These are phyloP conservation scores for Saccharomycopsis hybrid DNA, from an alignment of 1,139 yeast genomes.

Conservation along the genomic window DNA sequence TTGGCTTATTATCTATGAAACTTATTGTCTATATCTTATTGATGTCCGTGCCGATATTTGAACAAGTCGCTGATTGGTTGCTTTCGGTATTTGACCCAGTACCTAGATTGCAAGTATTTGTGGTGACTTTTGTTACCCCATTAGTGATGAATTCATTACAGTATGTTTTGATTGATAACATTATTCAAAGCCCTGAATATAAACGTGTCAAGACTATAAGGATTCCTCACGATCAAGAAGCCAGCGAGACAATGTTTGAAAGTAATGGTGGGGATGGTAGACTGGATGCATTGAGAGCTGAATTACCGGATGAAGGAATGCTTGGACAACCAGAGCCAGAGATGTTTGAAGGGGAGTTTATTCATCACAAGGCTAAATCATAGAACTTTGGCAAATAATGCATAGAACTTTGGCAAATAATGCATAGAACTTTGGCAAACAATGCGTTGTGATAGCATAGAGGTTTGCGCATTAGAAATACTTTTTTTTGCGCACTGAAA, in stretches of 20 bases:
- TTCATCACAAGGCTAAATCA: neutral
- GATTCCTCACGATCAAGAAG: constrained; percentile 6
- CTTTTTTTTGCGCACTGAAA: too few relatives aligned
- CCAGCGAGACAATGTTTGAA: constrained; percentile 1
- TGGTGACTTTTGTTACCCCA: constrained; percentile 81
- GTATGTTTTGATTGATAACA: constrained; percentile 78
- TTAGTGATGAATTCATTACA: constrained; percentile 80
- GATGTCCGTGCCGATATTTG: constrained; percentile 50
- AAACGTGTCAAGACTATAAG: constrained; percentile 10
- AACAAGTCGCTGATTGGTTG: constrained; percentile 49
- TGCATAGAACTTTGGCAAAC: neutral
- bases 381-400: neutral
- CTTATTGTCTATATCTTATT: constrained; percentile 46
- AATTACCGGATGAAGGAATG: constrained; percentile 19
- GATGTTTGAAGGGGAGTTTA: constrained; percentile 17
- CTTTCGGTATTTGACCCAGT: constrained; percentile 75
- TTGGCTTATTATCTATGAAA: constrained; percentile 53
- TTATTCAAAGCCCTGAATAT: constrained; percentile 38
- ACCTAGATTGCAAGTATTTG: constrained; percentile 75
- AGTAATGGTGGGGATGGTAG: neutral
- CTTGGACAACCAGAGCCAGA: constrained; percentile 21
- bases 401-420: constrained; percentile 1
- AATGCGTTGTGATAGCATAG: too few relatives aligned
- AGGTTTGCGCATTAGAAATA: too few relatives aligned
- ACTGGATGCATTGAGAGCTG: constrained; percentile 12